Base-by-base conservation (phyloP, 2,329 filamentous ascomycete species). In the Fusarium illudens region DNA sequence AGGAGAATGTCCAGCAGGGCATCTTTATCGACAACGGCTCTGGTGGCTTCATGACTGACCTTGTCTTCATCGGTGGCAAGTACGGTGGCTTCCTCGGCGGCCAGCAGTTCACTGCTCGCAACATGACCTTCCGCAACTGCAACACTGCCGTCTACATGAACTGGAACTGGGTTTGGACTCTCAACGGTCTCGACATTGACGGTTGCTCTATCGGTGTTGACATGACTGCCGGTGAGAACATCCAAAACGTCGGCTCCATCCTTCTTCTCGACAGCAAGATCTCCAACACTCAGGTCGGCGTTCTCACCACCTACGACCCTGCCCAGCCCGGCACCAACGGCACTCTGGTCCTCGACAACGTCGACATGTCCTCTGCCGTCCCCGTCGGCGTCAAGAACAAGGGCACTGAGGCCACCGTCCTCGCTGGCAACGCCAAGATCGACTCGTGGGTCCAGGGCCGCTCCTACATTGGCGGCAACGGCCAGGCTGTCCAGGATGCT, bases 161-260 rank as follows among this genome's bases (percentile, higher is more conserved):
- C 83, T 97, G 93, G 93, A 92, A 95, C 82, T 97, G 93, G 93
- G 84, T 89, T 17, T 96, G 92, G 90, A 89, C 90, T 44, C 88
- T 96, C 80, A 93, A 95, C 76, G 91, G 87, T 33, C 71, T 96
- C 34, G 85, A 81, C 46, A 92, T 96, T 79, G 89, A 93, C 77
- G 88, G 90, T 76, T 92, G 90, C 76, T 81, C 83, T n/a, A 80
- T 94, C 36, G 93, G 92, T 58, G 82, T 96, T 66, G 91, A 96
- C 79, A 93, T 97, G 89, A 87, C 90, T 55, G 87, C 86, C 70
- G 86, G 88, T 50, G 87, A 84, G 25, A 77, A 82, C n/a, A 71
- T 75, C 71, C 92, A 96, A 81, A 91, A 89, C 11, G 94, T 97
- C 54, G 96, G 96, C 58, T 97, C 95, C 1, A 56, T 74, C 33